Base-by-base conservation (phyloP, 768 basidiomycete species). In the Amanita pseudoporphyria region DNA sequence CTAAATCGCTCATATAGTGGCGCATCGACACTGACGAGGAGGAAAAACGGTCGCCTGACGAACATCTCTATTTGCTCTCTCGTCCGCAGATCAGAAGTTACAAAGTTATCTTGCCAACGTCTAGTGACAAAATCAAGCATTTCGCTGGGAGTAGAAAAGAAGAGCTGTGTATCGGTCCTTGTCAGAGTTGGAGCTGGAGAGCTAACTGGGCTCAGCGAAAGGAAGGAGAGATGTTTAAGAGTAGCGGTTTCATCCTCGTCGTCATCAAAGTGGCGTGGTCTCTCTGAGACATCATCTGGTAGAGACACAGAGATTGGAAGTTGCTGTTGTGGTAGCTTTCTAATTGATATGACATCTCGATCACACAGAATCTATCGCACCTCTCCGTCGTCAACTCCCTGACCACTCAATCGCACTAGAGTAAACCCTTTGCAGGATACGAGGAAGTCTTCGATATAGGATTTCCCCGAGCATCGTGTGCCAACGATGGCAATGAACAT, bases 31-130 rank as follows among this genome's bases (percentile, higher is more conserved):
- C 69, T 76, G 39, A 96, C 67, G 19, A 98, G 74, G 62, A 97
- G 69, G 63, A 96, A 92, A 63, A 92, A 98, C 0, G 96, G 96
- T 14, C 96, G 71, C 59, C 82, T 92, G 31, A 78, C 62, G 60
- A 96, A 97, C 43, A 73, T 66, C 52, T 77, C 76, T 31, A 98
- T 69, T 13, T 79, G 65, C 3, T 71, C 66, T 24, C 67, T 67
- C 1, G 76, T 79, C 36, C 62, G 60, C 18, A 94, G 63, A 60
- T 89, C 85, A n/a, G 70, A 64, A 0, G 93, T 95, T 26, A 97
- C 91, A 57, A 84, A 91, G 58, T 88, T 70, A 6, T 70, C 63
- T 38, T 73, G 74, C 95, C 95, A 99, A 54, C 87, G 75, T 53
- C 69, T 73, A 1, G 96, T 98, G 14, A 84, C 82, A 61, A 84